Evolutionary conservation across 2,329 filamentous ascomycete species (phyloP).

Genomic region (Drechslerella dactyloides): DNA sequence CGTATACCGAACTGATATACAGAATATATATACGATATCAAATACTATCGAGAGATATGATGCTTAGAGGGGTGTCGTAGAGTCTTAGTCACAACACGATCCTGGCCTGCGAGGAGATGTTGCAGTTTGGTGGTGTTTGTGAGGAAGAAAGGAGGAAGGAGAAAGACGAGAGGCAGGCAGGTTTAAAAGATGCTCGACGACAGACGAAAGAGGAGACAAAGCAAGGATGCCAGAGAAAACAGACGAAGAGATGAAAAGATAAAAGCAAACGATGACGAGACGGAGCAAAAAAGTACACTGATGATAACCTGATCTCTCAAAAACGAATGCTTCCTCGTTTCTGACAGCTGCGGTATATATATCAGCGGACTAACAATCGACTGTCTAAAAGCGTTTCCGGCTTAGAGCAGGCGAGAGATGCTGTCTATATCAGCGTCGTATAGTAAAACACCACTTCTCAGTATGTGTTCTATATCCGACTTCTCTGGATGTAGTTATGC

Average conservation of each 20-base stretch:
- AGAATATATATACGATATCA: conserved; percentile 40
- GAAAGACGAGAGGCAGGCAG: conserved; percentile 23
- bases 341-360: conserved; percentile 18
- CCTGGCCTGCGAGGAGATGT: conserved; percentile 43
- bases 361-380: conserved; percentile 43
- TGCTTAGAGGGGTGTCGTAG: conserved; percentile 15
- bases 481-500: conserved; percentile 25
- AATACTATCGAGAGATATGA: conserved; percentile 1
- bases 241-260: conserved; percentile 20
- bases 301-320: conserved; percentile 50
- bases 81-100: conserved; percentile 34
- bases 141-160: conserved; percentile 44
- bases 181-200: conserved; percentile 32
- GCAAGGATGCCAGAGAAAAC: conserved; percentile 12
- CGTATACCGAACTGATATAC: conserved; percentile 30
- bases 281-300: conserved; percentile 39
- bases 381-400: conserved; percentile 51
- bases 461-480: conserved; percentile 34
- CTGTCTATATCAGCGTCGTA: conserved; percentile 47
- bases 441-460: conserved; percentile 41
- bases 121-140: conserved; percentile 50
- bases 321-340: conserved; percentile 40
- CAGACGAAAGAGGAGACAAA: conserved; percentile 24
- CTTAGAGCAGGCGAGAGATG: conserved; percentile 50
- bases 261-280: conserved; percentile 26